Base-by-base conservation (phyloP, 2,329 filamentous ascomycete species). In the Botrytis porri region DNA sequence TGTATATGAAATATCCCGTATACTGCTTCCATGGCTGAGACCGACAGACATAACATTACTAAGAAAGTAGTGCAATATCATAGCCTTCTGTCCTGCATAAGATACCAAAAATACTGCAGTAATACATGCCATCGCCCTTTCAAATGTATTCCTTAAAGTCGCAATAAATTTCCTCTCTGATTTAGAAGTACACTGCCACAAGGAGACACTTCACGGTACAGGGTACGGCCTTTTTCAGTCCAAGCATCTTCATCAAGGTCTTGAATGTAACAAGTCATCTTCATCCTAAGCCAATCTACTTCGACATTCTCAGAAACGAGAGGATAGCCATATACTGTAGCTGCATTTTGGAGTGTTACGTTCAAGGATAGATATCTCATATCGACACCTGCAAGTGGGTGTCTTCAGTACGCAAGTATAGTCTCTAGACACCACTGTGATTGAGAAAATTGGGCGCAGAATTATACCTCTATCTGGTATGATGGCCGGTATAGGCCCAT, bases 341-440 rank as follows among this genome's bases (percentile, higher is more conserved):
- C 6, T 77, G 75, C 39, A 67, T 29, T 82, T 81, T 60, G 79
- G 78, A 9, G 43, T 39, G 10, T 69, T 29, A 1, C 82, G 81
- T 60, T 76, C 80, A 0, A 76, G 80, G 25, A 29, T 69, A 0
- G 80, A 81, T 71, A 78, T 79, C 1, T 73, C 81, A 7, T 22
- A 75, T 29, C 78, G 80, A 16, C 80, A 82, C 29, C 71, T 77
- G 16, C 14, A 72, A 76, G 2, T 75, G 59, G 69, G 18, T 48
- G 43, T 6, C 62, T 75, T 64, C 73, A 75, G 14, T 80, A 78
- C 57, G 79, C 80, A 8, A 84, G 82, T 59, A 71, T 60, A 0
- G 78, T 29, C 57, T 83, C 82, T 75, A 81, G 77, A 64, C 78
- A 73, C 25, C 77, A 82, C 66, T 78, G 78, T n/a, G 81, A 80